Evolutionary conservation across 257 asterid species (phyloP), one percentile per base, ranked within the genome.

Genomic region (Anisodus acutangulus): DNA sequence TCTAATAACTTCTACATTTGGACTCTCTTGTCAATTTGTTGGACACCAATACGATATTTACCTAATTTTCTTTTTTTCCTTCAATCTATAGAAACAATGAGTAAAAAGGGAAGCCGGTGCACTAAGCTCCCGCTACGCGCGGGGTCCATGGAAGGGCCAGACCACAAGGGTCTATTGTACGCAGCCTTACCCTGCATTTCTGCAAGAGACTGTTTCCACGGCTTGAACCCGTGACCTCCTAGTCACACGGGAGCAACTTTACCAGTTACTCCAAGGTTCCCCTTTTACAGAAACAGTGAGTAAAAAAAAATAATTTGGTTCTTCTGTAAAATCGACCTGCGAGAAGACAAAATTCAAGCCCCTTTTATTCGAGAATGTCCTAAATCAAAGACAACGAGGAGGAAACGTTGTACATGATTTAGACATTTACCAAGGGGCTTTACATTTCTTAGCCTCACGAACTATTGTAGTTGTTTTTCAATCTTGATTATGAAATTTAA

Each of bases 401-500:
- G 12, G 12, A 39, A 41, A 41, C 53, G 16, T 41, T 8, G 31
- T 41, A 69, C 8, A 12, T 4, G 78, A 41, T 69, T 22, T 69
- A 69, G 54, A 69, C 8, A 69, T 41, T 69, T 39, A 41, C 17
- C 78, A 41, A 1, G 54, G 54, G 39, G 8, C 54, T 69, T 69
- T 69, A 41, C 31, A 69, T 69, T 69, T 69, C 54, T 41, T 69
- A 39, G 53, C 78, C 17, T 39, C 4, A 26, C 54, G 8, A 69
- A 45, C 15, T 8, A 62, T 62, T 62, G 68, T 62, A 8, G 15
- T 69, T 8, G 53, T 39, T 16, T 39, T 69, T 17, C 13, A 67
- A 66, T 67, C 51, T 68, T 68, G 76, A 67, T 68, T 37, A 68
- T 13, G 76, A 68, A 68, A 37, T 37, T 68, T 16, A 68, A 13